These are phyloP conservation scores for Iberis pinnata DNA, from an alignment of 345 rosid genomes.

Conservation along the genomic window DNA sequence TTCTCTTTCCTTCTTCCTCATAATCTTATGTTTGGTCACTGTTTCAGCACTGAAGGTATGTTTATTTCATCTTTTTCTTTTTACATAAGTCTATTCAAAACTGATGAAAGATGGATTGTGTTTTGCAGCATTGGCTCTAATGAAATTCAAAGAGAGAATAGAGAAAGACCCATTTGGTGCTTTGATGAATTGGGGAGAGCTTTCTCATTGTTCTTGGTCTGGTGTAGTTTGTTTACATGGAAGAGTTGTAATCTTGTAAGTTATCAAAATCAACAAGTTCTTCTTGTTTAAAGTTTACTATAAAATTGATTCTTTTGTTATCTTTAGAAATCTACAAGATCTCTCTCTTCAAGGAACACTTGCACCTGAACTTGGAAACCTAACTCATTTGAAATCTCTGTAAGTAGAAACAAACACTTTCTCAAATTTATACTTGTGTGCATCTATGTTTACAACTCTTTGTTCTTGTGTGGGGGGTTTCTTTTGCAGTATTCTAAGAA, in stretches of 20 bases:
- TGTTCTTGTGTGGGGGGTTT: background rate
- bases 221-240: constrained; percentile 67
- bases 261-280: background rate
- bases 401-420: constrained; percentile 30
- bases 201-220: constrained; percentile 69
- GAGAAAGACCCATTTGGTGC: constrained; percentile 64
- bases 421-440: background rate
- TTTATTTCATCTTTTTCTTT: background rate
- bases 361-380: constrained; percentile 60
- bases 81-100: background rate
- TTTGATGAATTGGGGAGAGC: constrained; percentile 50
- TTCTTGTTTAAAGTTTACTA: background rate
- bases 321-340: constrained; percentile 33
- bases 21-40: constrained; percentile 24
- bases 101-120: constrained; percentile 1
- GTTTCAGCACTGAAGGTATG: constrained; percentile 25
- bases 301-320: background rate
- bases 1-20: constrained; percentile 32
- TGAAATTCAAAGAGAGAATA: constrained; percentile 57
- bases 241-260: constrained; percentile 65
- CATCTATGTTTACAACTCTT: background rate
- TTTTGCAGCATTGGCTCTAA: constrained; percentile 51
- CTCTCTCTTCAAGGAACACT: constrained; percentile 68
- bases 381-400: constrained; percentile 61
- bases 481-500: constrained; percentile 54